Percentiles rank a stretch among this genome's conserved stretches.
Evolutionary conservation across 208 protist species (phyloP).

Genomic region (Entamoeba histolytica): DNA sequence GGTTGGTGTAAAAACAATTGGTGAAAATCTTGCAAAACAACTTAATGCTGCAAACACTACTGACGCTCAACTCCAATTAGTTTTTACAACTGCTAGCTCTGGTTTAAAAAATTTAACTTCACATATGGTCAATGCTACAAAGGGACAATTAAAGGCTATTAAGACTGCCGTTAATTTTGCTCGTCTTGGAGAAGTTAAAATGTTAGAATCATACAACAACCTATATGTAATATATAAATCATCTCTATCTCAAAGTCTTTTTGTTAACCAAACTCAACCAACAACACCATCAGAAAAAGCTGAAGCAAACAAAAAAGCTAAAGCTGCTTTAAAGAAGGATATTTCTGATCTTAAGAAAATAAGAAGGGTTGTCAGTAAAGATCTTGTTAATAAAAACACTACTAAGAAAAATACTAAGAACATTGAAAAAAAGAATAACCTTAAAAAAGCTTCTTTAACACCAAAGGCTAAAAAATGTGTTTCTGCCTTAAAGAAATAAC

Average conservation of each 20-base stretch:
- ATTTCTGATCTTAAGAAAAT: neutral
- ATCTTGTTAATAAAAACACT: neutral
- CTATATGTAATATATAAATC: neutral
- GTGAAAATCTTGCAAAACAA: neutral
- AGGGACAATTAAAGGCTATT: neutral
- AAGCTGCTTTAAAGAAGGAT: neutral
- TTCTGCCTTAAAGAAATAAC: neutral
- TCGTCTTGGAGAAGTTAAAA: neutral
- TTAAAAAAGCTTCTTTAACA: neutral
- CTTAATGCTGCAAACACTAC: neutral
- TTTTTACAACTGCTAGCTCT: neutral
- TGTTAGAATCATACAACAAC: neutral
- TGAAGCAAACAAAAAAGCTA: neutral
- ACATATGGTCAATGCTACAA: neutral
- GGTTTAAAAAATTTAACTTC: neutral
- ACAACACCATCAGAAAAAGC: neutral
- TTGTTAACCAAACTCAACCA: neutral
- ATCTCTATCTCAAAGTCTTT: neutral
- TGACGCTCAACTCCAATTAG: neutral
- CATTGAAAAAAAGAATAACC: neutral
- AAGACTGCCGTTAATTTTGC: neutral
- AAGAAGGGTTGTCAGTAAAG: neutral
- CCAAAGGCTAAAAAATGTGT: neutral
- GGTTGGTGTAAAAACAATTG: neutral
- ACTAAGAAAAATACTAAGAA: neutral